Conservation (phyloP, 371 early-diverging fungal species). For the Chytridium lagenaria region DNA sequence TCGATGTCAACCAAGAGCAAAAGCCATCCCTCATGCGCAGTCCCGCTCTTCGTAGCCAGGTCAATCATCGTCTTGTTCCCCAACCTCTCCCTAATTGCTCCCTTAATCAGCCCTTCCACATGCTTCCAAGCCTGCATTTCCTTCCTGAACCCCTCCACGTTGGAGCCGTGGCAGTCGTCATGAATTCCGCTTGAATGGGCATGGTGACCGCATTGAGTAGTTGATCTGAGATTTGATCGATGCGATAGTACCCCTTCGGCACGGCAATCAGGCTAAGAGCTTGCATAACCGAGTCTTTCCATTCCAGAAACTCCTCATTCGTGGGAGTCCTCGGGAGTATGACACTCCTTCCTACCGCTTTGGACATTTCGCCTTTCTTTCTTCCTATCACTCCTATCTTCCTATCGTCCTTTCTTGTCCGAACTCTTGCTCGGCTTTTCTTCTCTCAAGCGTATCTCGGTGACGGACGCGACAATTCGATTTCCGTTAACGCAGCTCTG, state of each 20-base stretch:
- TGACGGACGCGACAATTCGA: too few relatives aligned
- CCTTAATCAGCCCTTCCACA: background rate
- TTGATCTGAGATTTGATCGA: background rate
- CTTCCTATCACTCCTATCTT: too few relatives aligned
- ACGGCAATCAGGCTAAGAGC: too few relatives aligned
- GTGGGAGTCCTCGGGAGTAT: too few relatives aligned
- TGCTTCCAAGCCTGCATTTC: background rate
- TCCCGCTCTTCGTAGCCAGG: background rate
- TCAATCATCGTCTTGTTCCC: background rate
- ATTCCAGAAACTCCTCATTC: too few relatives aligned
- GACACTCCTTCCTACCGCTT: too few relatives aligned
- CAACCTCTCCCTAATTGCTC: background rate
- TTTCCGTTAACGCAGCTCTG: too few relatives aligned
- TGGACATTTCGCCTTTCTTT: too few relatives aligned
- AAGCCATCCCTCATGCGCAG: background rate
- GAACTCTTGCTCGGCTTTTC: too few relatives aligned
- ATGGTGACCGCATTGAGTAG: background rate
- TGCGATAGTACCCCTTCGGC: background rate
- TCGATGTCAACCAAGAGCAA: background rate
- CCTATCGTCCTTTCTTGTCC: too few relatives aligned
- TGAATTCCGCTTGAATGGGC: background rate
- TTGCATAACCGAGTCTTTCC: too few relatives aligned
- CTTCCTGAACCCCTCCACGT: background rate
- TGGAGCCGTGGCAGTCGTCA: background rate
- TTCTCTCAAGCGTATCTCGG: too few relatives aligned